A percentile compares a stretch with the other conserved stretches of the same genome.
phyloP scores from a whole-genome alignment of 345 rosid species.

The Populus euphratica region DNA sequence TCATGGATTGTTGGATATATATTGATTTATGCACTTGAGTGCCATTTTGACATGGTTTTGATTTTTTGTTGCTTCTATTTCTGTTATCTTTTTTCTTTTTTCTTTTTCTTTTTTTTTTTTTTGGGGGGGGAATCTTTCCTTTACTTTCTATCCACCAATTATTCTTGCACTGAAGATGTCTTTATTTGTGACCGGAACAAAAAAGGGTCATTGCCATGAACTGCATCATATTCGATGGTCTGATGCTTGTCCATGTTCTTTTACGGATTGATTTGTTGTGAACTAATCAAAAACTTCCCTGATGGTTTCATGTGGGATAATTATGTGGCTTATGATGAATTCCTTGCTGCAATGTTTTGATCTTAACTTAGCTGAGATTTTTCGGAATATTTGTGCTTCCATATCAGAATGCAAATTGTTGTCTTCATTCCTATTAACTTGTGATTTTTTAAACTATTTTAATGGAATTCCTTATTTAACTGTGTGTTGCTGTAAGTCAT shows the following conservation, averaged over 20 bases:
- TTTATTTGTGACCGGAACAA: background rate
- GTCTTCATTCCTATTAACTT: background rate
- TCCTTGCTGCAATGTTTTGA: background rate
- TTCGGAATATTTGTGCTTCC: background rate
- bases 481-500: background rate
- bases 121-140: background rate
- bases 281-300: background rate
- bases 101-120: too few relatives aligned
- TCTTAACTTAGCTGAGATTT: background rate
- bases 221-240: background rate
- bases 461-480: background rate
- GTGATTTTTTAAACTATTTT: background rate
- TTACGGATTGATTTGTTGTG: background rate
- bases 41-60: background rate
- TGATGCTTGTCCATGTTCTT: background rate
- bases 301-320: background rate
- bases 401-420: background rate
- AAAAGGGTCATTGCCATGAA: background rate
- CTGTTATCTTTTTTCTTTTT: background rate
- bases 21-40: background rate
- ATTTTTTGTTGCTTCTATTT: background rate
- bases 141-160: background rate
- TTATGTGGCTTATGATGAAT: background rate
- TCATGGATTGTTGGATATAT: background rate
- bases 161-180: background rate